Percentiles rank a stretch among this genome's conserved stretches.
phyloP scores from a whole-genome alignment of 2,329 filamentous ascomycete genomes.

The Dothidotthia symphoricarpi region DNA sequence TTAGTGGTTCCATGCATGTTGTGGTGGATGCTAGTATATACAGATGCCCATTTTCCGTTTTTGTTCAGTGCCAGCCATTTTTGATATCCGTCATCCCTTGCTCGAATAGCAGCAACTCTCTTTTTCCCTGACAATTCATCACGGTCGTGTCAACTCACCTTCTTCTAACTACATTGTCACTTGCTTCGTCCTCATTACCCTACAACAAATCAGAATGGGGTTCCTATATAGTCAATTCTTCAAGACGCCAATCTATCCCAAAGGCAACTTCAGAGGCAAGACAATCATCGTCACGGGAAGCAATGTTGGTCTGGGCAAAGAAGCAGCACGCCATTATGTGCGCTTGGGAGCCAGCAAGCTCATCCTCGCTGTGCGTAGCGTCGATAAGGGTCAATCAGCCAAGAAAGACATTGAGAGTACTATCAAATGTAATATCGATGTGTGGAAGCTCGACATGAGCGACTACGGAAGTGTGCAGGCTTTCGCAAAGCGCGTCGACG shows the following conservation, averaged over 20 bases:
- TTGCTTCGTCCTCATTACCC: too few relatives aligned
- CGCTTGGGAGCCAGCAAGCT: conserved; percentile 20
- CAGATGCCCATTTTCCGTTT: too few relatives aligned
- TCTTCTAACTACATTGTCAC: too few relatives aligned
- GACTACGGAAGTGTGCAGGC: conserved; percentile 16
- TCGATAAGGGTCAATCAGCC: conserved; percentile 32
- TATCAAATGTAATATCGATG: conserved; percentile 17
- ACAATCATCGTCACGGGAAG: conserved; percentile 45
- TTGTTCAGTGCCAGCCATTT: too few relatives aligned
- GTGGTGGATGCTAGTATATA: too few relatives aligned
- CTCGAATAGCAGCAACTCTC: too few relatives aligned
- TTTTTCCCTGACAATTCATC: too few relatives aligned
- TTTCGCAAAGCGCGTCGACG: conserved; percentile 18
- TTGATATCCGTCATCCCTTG: too few relatives aligned
- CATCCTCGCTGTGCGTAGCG: conserved; percentile 34
- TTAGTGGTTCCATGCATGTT: too few relatives aligned
- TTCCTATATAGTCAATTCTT: conserved; percentile 45
- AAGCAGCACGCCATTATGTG: conserved; percentile 31
- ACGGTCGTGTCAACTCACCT: too few relatives aligned
- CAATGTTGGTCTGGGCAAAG: conserved; percentile 36
- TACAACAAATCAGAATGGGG: too few relatives aligned
- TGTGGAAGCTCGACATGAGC: conserved; percentile 28
- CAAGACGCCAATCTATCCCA: conserved; percentile 25
- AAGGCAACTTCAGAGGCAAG: conserved; percentile 22
- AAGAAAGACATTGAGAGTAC: conserved; percentile 19